A percentile compares a stretch with the other conserved stretches of the same genome.
Evolutionary conservation across 306 rosid species (phyloP).

Genomic region (Hippophae tibetana): DNA sequence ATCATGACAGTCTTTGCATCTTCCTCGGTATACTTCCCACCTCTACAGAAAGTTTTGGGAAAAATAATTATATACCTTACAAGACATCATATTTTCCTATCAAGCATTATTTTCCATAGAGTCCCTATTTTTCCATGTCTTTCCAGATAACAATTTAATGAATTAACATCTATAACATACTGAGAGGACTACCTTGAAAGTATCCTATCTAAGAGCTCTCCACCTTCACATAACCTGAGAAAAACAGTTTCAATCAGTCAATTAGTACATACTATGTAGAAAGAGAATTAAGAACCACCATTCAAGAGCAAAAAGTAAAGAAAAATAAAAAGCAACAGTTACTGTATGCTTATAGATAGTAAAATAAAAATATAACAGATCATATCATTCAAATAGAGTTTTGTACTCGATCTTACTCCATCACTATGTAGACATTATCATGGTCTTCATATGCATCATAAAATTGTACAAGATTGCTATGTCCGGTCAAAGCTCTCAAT

Average conservation of each 20-base stretch:
- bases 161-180: slow-evolving; percentile 5
- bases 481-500: slow-evolving; percentile 82
- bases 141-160: slow-evolving; percentile 13
- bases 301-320: neutral
- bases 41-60: slow-evolving; percentile 38
- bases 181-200: slow-evolving; percentile 54
- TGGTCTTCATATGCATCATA: slow-evolving; percentile 79
- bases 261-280: neutral
- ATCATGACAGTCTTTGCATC: slow-evolving; percentile 73
- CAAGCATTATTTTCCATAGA: slow-evolving; percentile 1
- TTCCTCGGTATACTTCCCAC: slow-evolving; percentile 84
- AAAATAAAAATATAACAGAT: neutral
- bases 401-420: slow-evolving; percentile 14
- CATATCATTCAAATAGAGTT: too few relatives aligned
- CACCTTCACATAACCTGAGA: slow-evolving; percentile 84
- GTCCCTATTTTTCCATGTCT: neutral
- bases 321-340: slow-evolving; percentile 11
- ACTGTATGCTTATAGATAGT: neutral
- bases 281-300: neutral
- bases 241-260: slow-evolving; percentile 1
- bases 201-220: slow-evolving; percentile 92
- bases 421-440: slow-evolving; percentile 78
- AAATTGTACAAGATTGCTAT: slow-evolving; percentile 60
- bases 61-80: slow-evolving; percentile 10
- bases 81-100: neutral